Evolutionary conservation across 345 rosid species (phyloP), one percentile per base, ranked within the genome.

Genomic region (Hevea brasiliensis): DNA sequence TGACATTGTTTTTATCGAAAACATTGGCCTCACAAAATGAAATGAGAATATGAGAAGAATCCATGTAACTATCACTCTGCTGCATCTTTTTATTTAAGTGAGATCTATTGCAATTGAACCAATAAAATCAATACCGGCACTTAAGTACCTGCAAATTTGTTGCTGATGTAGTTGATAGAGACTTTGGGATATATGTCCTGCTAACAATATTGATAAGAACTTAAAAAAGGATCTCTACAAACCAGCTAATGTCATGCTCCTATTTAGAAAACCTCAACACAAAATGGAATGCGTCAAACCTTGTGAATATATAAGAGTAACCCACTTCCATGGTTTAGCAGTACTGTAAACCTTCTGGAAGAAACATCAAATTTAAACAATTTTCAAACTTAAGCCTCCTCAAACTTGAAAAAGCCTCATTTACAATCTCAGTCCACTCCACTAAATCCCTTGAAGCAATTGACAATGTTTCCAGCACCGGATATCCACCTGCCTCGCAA

Each of bases 401-500:
- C 11, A 62, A 62, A 20, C 27, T 62, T 62, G 67, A 48, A 62
- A 62, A 62, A 62, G 67, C 67, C 11, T 42, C 65, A 0, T 7
- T 32, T n/a, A 37, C 65, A 13, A 61, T 32, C 21, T 61, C 65
- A 35, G 42, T 41, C 67, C 67, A 62, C 50, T 62, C 67, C 50
- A 40, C 17, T 18, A 72, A 50, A 23, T 32, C 14, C 2, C 0
- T 1, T 1, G 61, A 62, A 35, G 9, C 17, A 62, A 72, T 61
- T 6, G 0, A 29, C 37, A 72, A 61, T 35, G 15, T 14, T 50
- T 72, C 61, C 7, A 62, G 61, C 37, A 6, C 15, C 0, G 61
- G 68, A 29, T 62, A 72, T 9, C 68, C 68, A 7, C 75, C 68
- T 0, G 51, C 75, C 59, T 62, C 27, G 75, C 72, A 56, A 40